Evolutionary conservation across 805 yeast species (phyloP), one percentile per base, ranked within the genome.

Genomic region (Candida schatavii): DNA sequence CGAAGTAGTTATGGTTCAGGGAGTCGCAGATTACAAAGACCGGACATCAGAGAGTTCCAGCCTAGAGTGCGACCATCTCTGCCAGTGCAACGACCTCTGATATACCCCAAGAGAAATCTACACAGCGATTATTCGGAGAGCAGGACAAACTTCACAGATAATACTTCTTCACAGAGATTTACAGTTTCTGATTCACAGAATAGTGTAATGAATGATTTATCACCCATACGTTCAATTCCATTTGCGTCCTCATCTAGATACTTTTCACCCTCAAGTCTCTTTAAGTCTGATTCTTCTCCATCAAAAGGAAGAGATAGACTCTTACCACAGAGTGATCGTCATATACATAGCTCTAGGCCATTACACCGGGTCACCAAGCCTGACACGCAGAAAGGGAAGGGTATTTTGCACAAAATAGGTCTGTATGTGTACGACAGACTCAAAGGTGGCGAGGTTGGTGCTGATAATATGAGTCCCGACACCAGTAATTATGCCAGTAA

Each of bases 161-260:
- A n/a, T n/a, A n/a, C n/a, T n/a, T n/a, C n/a, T n/a, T n/a, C n/a
- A n/a, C n/a, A n/a, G n/a, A n/a, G n/a, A n/a, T n/a, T n/a, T n/a
- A n/a, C n/a, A n/a, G n/a, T n/a, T n/a, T n/a, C n/a, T n/a, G n/a
- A n/a, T n/a, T n/a, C n/a, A n/a, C n/a, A n/a, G n/a, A n/a, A n/a
- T n/a, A n/a, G n/a, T n/a, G n/a, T n/a, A n/a, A 11, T 23, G 21
- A 18, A 31, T 31, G 35, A 31, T 31, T 31, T n/a, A 13, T 31
- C 35, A 5, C 35, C 35, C 19, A 31, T 31, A 17, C 35, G 35
- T 31, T 14, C 35, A 15, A 31, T 31, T 5, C 35, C 35, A 15
- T 31, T 31, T 18, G 35, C 35, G 20, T 18, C 59, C 62, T 19
- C 53, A 50, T 2, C 34, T 35, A 36, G 37, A 9, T 31, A 31